Conservation (phyloP, 768 basidiomycete genomes). For the Arthromyces matolae region DNA sequence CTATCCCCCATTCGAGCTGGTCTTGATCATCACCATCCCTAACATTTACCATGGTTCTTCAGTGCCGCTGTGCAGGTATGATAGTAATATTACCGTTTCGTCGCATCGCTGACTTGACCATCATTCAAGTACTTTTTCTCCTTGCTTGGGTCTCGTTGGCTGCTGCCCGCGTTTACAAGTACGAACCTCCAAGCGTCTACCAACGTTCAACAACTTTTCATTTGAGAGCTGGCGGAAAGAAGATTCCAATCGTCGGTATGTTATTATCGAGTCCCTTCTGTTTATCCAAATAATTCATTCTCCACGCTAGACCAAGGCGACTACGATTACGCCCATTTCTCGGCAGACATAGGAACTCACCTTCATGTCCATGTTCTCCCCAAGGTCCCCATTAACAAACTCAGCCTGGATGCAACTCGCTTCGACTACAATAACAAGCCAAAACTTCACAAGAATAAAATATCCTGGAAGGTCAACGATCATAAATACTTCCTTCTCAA, state of each 20-base stretch:
- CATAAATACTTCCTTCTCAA: conserved; percentile 14
- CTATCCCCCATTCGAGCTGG: conserved; percentile 14
- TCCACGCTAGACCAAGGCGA: conserved; percentile 5
- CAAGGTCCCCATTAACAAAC: conserved; percentile 8
- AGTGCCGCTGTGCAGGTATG: conserved; percentile 16
- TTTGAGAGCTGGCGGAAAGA: conserved; percentile 12
- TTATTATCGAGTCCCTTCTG: neutral
- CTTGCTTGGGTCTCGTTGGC: conserved; percentile 6
- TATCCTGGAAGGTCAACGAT: conserved; percentile 10
- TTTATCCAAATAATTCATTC: neutral
- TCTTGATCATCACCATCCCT: conserved; percentile 11
- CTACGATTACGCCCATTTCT: conserved; percentile 18
- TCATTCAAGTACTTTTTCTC: conserved; percentile 15
- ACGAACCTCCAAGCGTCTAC: conserved; percentile 11
- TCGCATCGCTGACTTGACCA: neutral
- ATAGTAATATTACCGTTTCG: neutral
- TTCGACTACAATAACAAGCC: conserved; percentile 16
- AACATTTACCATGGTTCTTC: conserved; percentile 10
- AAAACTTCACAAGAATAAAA: conserved; percentile 9
- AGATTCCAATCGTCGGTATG: conserved; percentile 13
- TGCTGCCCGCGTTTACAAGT: conserved; percentile 10
- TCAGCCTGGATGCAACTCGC: conserved; percentile 12
- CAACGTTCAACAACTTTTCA: conserved; percentile 8
- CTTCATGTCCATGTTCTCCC: conserved; percentile 12
- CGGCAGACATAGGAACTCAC: conserved; percentile 11